Percentiles rank a stretch among this genome's conserved stretches.
These are phyloP conservation scores for Cladosporium halotolerans DNA, from an alignment of 2,329 filamentous ascomycete species.

Conservation along the genomic window DNA sequence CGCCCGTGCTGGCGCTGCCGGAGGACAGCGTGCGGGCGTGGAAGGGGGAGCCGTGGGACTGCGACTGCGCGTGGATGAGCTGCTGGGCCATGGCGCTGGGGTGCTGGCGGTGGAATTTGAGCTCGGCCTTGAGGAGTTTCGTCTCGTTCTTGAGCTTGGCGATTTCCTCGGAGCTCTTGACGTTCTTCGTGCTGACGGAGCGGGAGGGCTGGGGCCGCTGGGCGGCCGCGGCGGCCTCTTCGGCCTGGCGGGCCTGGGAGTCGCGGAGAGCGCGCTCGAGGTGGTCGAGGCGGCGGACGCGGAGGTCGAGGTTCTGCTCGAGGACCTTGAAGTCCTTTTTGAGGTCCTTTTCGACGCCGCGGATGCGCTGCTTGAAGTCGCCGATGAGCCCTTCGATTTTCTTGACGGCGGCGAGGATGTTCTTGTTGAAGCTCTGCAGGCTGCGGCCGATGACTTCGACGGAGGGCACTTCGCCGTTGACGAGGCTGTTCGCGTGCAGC, in stretches of 20 bases:
- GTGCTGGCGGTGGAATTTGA: constrained; percentile 56
- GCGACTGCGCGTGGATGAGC: constrained; percentile 23
- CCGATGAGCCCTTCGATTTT: constrained; percentile 74
- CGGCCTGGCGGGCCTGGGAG: constrained; percentile 46
- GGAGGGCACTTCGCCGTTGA: constrained; percentile 80
- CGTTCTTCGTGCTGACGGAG: constrained; percentile 32
- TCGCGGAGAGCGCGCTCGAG: constrained; percentile 74
- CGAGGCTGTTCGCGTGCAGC: constrained; percentile 80
- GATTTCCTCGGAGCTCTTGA: constrained; percentile 48
- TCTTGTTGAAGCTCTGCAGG: constrained; percentile 82
- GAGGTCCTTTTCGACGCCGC: constrained; percentile 80
- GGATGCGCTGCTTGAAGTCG: constrained; percentile 73
- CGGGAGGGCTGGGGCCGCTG: constrained; percentile 27
- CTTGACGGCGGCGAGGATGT: constrained; percentile 79
- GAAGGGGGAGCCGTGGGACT: constrained; percentile 10
- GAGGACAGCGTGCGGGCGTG: constrained; percentile 11
- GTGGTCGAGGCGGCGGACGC: constrained; percentile 78
- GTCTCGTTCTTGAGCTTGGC: constrained; percentile 55
- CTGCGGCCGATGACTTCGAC: constrained; percentile 81
- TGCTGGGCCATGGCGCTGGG: constrained; percentile 29
- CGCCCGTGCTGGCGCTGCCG: constrained; percentile 1
- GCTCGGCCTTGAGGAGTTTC: constrained; percentile 53
- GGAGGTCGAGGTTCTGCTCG: constrained; percentile 71
- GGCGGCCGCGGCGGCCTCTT: constrained; percentile 41
- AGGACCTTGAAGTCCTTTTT: constrained; percentile 84